Evolutionary conservation across 164 flowering plant species (phyloP).

Genomic region (Chloranthus sessilifolius): DNA sequence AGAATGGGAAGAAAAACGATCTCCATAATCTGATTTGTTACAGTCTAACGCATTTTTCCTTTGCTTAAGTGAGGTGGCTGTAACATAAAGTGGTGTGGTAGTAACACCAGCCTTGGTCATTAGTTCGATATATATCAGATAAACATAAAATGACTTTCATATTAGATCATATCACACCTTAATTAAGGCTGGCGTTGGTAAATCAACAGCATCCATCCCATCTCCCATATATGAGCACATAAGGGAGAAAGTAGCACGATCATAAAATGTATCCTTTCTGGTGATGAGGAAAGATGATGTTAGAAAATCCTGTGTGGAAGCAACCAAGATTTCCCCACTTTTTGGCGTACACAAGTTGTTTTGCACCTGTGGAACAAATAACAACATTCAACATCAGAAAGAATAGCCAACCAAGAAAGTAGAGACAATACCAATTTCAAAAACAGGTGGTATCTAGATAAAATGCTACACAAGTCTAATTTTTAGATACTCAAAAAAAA

Average conservation of each 20-base stretch:
- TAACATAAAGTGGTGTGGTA: too few species aligned
- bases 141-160: too few species aligned
- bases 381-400: not conserved
- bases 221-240: conserved; percentile 96
- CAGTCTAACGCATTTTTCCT: too few species aligned
- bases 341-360: conserved; percentile 97
- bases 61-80: too few species aligned
- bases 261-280: conserved; percentile 95
- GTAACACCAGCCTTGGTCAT: too few species aligned
- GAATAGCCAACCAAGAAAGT: not conserved
- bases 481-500: too few species aligned
- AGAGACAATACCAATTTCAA: not conserved
- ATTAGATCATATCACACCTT: conserved; percentile 64
- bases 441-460: too few species aligned
- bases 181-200: conserved; percentile 84
- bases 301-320: conserved; percentile 95
- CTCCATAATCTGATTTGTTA: too few species aligned
- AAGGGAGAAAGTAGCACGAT: conserved; percentile 85
- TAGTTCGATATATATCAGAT: too few species aligned
- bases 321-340: conserved; percentile 95
- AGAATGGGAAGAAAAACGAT: too few species aligned
- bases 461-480: too few species aligned
- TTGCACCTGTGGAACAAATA: conserved; percentile 62
- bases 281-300: conserved; percentile 97
- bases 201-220: conserved; percentile 76